These are phyloP conservation scores for Colletotrichum theobromicola DNA, from an alignment of 2,329 filamentous ascomycete genomes.

Conservation along the genomic window DNA sequence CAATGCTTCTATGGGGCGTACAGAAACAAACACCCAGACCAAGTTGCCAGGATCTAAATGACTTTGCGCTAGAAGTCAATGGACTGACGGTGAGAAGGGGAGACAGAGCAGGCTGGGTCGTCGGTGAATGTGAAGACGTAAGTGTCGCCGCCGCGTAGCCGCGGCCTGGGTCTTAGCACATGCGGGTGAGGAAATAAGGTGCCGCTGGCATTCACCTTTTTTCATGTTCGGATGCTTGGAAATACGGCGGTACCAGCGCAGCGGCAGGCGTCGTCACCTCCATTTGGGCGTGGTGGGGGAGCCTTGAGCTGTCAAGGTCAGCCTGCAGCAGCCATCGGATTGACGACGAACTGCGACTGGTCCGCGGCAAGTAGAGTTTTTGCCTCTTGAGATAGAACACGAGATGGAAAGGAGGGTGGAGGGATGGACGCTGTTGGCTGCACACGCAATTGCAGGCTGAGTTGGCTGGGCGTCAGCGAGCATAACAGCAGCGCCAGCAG, in stretches of 20 bases:
- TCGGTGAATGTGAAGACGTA: background rate
- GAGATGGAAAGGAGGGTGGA: conserved; percentile 21
- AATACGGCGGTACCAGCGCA: background rate
- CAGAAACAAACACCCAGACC: background rate
- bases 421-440: conserved; percentile 17
- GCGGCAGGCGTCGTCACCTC: conserved; percentile 9
- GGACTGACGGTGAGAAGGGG: background rate
- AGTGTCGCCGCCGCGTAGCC: background rate
- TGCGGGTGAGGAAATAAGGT: background rate
- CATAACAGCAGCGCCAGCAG: background rate
- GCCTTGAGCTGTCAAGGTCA: conserved; percentile 1
- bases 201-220: background rate
- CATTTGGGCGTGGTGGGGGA: background rate
- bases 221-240: background rate
- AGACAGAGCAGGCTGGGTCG: background rate
- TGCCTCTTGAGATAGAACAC: conserved; percentile 12
- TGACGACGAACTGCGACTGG: background rate
- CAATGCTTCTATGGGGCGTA: background rate
- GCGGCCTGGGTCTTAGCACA: background rate
- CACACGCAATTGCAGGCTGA: conserved; percentile 13
- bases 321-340: conserved; percentile 6
- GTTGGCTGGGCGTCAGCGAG: background rate
- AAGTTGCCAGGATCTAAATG: background rate
- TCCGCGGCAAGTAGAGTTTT: conserved; percentile 5
- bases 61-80: background rate